Evolutionary conservation across 176 grass and related monocot genomes (phyloP).

Genomic region (Avena atlantica): DNA sequence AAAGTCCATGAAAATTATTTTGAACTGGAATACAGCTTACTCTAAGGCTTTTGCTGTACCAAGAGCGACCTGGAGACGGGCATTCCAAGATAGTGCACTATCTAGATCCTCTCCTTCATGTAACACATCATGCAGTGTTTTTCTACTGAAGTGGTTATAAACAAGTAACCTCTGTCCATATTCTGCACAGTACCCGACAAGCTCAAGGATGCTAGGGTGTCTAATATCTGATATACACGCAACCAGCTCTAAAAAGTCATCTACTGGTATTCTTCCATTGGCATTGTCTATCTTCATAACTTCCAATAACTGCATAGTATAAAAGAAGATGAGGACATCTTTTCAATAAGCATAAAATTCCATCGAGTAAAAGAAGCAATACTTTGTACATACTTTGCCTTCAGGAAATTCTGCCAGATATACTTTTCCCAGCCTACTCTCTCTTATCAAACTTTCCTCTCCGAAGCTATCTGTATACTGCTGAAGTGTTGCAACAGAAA

Average conservation of each 20-base stretch:
- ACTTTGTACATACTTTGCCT: constrained; percentile 60
- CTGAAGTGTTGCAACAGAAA: constrained; percentile 82
- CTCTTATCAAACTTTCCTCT: constrained; percentile 76
- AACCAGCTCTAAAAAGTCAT: constrained; percentile 72
- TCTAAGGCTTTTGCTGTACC: constrained; percentile 76
- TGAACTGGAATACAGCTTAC: constrained; percentile 57
- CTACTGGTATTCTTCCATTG: constrained; percentile 74
- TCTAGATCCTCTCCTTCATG: constrained; percentile 59
- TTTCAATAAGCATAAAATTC: constrained; percentile 38
- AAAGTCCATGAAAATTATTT: constrained; percentile 27
- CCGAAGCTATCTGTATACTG: constrained; percentile 85
- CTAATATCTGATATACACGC: constrained; percentile 70
- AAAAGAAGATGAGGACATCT: constrained; percentile 30
- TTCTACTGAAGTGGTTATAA: constrained; percentile 81
- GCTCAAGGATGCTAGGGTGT: constrained; percentile 73
- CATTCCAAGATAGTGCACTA: constrained; percentile 64
- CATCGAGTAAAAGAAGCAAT: constrained; percentile 35
- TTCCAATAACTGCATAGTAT: constrained; percentile 75
- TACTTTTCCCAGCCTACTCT: constrained; percentile 68
- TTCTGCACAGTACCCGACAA: constrained; percentile 90
- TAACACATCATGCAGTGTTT: constrained; percentile 71
- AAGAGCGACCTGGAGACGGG: constrained; percentile 68
- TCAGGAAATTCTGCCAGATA: constrained; percentile 75
- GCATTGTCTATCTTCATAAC: constrained; percentile 95
- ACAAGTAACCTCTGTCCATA: constrained; percentile 84